Base-by-base conservation (phyloP, 495 filamentous ascomycete genomes). In the Lophium mytilinum region DNA sequence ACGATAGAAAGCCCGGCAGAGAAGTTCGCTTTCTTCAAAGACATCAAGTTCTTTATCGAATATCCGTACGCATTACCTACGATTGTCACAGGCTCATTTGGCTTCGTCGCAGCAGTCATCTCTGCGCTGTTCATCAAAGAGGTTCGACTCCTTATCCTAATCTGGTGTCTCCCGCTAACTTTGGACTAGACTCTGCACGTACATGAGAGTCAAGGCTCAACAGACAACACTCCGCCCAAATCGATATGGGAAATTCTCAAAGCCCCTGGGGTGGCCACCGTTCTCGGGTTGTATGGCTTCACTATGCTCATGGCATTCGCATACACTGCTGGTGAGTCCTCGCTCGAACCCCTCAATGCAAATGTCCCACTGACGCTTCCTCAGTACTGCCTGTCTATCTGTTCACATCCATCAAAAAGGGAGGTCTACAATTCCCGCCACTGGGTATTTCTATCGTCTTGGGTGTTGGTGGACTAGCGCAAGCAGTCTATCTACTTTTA, bases 61-160 rank as follows among this genome's bases (percentile, higher is more conserved):
- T 85, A 81, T 55, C 85, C 84, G 0, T 88, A 88, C 62, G 79
- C 78, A 10, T 76, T 88, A 3, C 72, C 84, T 0, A 83, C 79
- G 9, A 69, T 84, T 19, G 73, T 74, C 1, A 72, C 78, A 1
- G 81, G 77, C 4, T 41, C 53, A 1, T 67, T 88, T 21, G 78
- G 76, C 15, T 55, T 75, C 4, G 73, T 69, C 9, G 76, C 78
- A 34, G 76, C 79, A 1, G 30, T 82, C 4, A 66, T 75, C 9
- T 76, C 66, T 43, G 70, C 69, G 1, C 51, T 82, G 0, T 79
- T 78, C 42, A 53, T 84, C 15, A 74, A 86, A 50, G 85, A 89
- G 56, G 63, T 62, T 8, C 24, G 63, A 42, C 19, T 35, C 65
- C 81, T 78, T 64, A 72, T 9, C 50, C 65, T 17, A 48, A 12